Evolutionary conservation across 495 filamentous ascomycete species (phyloP), one percentile per base, ranked within the genome.

Genomic region (Umbilicaria muhlenbergii): DNA sequence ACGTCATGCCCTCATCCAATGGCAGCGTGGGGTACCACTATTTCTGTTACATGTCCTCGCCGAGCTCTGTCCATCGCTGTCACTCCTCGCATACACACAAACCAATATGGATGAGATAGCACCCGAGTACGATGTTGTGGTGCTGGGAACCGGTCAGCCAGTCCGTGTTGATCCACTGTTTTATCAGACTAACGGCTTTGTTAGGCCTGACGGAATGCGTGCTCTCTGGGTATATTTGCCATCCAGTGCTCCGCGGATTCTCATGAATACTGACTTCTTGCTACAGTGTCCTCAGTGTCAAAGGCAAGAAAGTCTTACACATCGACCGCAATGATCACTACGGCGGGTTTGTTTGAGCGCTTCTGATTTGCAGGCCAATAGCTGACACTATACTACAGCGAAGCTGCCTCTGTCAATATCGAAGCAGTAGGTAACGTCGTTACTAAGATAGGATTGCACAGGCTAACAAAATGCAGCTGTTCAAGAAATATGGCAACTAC

Each of bases 241-340:
- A 6, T 10, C 24, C 5, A 8, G 24, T 28, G 24, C 24, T 8
- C 1, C 24, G 1, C 24, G 24, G 24, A 5, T 7, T 6, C 24
- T 10, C 1, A 28, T 6, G 5, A 28, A 6, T 28, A 28, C 41
- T 56, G 32, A 57, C 32, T 17, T 37, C 6, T 37, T 0, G 7
- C 32, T 39, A 33, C 42, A 91, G 85, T 61, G 91, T 98, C 47
- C 72, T 98, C 60, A 94, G 89, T 66, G 92, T 96, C 44, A 94
- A 96, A 70, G 91, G 91, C 49, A 91, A 92, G 72, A 96, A 95
- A 69, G 92, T 98, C 45, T 73, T 98, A 46, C 93, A 98, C 69
- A 95, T 98, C 58, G 91, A 98, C 66, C 81, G 91, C 64, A 96
- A 96, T 63, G 88, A 94, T 58, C 87, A 96, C 68, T 98, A 98